Base-by-base conservation (phyloP, 148 eudicot species). In the Cornus kousa region DNA sequence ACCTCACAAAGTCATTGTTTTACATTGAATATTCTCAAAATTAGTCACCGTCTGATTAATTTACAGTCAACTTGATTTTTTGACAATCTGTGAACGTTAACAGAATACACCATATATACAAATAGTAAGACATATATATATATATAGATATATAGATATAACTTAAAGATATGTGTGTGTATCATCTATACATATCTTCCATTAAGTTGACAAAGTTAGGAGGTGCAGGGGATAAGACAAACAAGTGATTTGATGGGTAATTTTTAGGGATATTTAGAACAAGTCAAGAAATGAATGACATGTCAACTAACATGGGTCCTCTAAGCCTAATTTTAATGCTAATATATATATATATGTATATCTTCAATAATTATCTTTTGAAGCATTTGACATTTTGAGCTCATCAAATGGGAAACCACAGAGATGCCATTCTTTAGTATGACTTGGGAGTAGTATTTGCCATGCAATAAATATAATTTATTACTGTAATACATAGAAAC, bases 1-100 rank as follows among this genome's bases (percentile, higher is more conserved):
- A 62, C 23, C 43, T 53, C 10, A 19, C 39, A 71, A 62, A 71
- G 75, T 71, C 75, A n/a, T 71, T 60, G 57, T 23, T 43, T 71
- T 78, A 22, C 5, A 3, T 78, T 69, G 9, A 55, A 77, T 32
- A 37, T 71, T 17, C 17, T 28, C 9, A 4, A 57, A n/a, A 14
- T 23, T 19, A 13, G 20, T 13, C 20, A 16, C 20, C 14, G 62
- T 0, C 4, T 20, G 2, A 13, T 57, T 57, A 57, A 62, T 17
- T 62, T 1, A 62, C 19, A 70, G 48, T 24, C 79, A 68, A 70
- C 67, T 53, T 19, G 80, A 20, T 20, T 55, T 53, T 22, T 74
- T 33, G 66, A 8, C 22, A 5, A 62, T 62, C 6, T 62, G 66
- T 7, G 17, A 19, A n/a, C 17, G 46, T 33, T 19, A 59, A 13